Percentiles rank a stretch among this genome's conserved stretches.
These are phyloP conservation scores for Pythium aristosporum DNA, from an alignment of 352 stramenopile species.

Conservation along the genomic window DNA sequence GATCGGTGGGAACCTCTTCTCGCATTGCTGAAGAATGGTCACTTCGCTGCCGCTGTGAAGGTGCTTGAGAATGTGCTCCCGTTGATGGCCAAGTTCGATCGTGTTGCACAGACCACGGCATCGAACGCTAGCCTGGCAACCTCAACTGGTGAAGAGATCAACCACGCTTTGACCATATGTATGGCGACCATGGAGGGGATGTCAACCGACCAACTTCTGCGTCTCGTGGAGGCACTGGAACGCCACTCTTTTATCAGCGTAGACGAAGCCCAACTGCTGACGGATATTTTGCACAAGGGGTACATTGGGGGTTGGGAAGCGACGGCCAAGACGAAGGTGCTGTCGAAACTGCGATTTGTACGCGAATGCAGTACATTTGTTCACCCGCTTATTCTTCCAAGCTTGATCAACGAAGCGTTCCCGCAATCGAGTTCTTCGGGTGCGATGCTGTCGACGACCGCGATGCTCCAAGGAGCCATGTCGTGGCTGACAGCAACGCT, in stretches of 20 bases:
- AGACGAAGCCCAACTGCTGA: conserved; percentile 67
- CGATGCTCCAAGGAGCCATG: conserved; percentile 33
- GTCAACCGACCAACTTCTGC: conserved; percentile 63
- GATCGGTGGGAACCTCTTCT: conserved; percentile 84
- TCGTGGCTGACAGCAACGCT: conserved; percentile 33
- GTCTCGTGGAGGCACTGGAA: conserved; percentile 51
- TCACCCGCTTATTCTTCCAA: conserved; percentile 30
- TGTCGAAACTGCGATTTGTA: conserved; percentile 72
- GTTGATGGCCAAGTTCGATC: conserved; percentile 56
- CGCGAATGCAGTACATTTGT: conserved; percentile 54
- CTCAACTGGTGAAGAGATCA: conserved; percentile 16
- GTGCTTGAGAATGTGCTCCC: conserved; percentile 77
- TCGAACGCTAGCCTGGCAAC: neutral
- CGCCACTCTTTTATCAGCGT: conserved; percentile 77
- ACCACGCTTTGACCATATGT: conserved; percentile 63
- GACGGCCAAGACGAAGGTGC: conserved; percentile 61
- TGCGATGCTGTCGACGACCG: conserved; percentile 29
- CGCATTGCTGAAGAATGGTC: conserved; percentile 61
- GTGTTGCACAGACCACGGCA: conserved; percentile 12
- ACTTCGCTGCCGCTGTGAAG: conserved; percentile 61
- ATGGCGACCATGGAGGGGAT: conserved; percentile 75
- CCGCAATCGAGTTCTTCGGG: conserved; percentile 21
- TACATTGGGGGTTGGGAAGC: conserved; percentile 81
- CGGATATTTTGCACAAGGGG: conserved; percentile 76
- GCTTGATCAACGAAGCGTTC: conserved; percentile 33